Evolutionary conservation across 129 eudicot species (phyloP), one percentile per base, ranked within the genome.

Genomic region (Tagetes patula): DNA sequence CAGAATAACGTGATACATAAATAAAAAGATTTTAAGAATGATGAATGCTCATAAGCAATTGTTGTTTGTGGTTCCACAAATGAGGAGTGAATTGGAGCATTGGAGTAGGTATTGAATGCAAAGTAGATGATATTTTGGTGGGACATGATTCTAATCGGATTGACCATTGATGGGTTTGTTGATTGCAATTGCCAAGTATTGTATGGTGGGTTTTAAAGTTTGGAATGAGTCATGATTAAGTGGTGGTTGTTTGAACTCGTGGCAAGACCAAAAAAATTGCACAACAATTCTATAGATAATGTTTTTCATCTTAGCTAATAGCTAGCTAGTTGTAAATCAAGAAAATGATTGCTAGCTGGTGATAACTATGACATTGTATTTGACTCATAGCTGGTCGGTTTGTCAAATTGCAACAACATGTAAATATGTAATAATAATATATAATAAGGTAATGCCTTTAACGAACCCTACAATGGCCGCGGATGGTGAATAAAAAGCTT

Each of bases 261-360:
- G 82, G 82, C 77, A 71, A 1, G 70, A 50, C 76, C 48, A 36
- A 71, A 78, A 63, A 33, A 20, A 71, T 61, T 63, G 70, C 37
- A 70, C 81, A 70, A 70, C 12, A 32, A 50, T 45, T 53, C 37
- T 33, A 6, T 64, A 66, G 74, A 71, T 71, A 71, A 64, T 65
- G 1, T 39, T 71, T 65, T 41, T n/a, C 20, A 4, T 65, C 27
- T 20, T 20, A 20, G 27, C 49, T 66, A 69, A 39, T 20, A 20
- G 27, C 49, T 66, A 69, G 47, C 82, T 53, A 78, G 27, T 71
- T 71, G 82, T 2, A 14, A 52, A 63, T 1, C 67, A 33, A 63
- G 82, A 78, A 71, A 78, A 52, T 39, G 82, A 78, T 71, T 78
- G 82, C 77, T 64, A 78, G 82, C 73, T 78, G 77, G 61, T 49